phyloP scores from a whole-genome alignment of 202 grass and related monocot genomes.

The Bolboschoenoplectus hybrid region DNA sequence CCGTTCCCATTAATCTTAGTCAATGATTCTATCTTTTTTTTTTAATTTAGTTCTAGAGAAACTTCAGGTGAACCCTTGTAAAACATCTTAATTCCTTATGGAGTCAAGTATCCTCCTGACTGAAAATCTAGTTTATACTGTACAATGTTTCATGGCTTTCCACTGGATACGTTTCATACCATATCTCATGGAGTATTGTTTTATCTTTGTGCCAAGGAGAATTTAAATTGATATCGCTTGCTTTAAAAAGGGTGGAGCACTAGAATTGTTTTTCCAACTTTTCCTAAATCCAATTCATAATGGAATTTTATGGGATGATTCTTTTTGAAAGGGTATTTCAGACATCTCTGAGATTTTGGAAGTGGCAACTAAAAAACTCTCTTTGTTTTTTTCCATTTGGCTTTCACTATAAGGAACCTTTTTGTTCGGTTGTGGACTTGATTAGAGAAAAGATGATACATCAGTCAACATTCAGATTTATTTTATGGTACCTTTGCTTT shows the following conservation, averaged over 20 bases:
- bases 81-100: conserved; percentile 7
- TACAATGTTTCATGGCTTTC: neutral
- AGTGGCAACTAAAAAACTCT: neutral
- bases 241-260: neutral
- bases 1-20: conserved; percentile 31
- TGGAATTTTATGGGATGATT: neutral
- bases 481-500: conserved; percentile 17
- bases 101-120: neutral
- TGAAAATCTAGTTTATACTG: neutral
- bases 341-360: neutral
- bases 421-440: neutral
- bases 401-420: neutral
- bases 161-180: neutral
- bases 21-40: conserved; percentile 34
- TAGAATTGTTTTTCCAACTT: neutral
- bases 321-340: neutral
- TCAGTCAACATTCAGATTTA: conserved; percentile 4
- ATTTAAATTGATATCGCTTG: neutral
- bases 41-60: conserved; percentile 15
- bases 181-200: neutral
- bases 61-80: conserved; percentile 26
- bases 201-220: too few species aligned
- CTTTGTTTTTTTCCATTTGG: neutral
- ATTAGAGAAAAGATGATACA: neutral
- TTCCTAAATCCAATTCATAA: neutral